phyloP scores from a whole-genome alignment of 2,329 filamentous ascomycete genomes.

The Fusarium sp. region DNA sequence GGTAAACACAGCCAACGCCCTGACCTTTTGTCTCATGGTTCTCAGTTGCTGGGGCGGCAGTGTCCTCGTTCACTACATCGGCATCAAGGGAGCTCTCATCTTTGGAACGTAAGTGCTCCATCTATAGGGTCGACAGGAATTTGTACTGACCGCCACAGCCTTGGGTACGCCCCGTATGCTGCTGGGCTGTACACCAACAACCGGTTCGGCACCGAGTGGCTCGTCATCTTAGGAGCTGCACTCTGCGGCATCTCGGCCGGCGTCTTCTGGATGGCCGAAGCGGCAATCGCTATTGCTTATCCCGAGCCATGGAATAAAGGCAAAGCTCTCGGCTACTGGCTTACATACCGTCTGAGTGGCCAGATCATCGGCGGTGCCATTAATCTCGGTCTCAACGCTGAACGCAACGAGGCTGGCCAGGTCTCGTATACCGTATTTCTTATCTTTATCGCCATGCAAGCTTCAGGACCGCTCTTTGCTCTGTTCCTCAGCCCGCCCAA shows the following conservation, averaged over 20 bases:
- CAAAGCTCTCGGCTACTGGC: constrained; percentile 74
- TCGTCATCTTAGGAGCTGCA: constrained; percentile 74
- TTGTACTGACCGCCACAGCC: constrained; percentile 44
- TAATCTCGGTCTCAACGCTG: constrained; percentile 73
- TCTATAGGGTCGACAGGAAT: fast-evolving
- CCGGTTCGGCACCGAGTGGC: constrained; percentile 74
- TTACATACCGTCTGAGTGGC: constrained; percentile 67
- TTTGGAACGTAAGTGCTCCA: constrained; percentile 67
- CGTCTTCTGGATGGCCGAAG: constrained; percentile 81
- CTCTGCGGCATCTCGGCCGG: constrained; percentile 77
- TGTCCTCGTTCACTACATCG: constrained; percentile 72
- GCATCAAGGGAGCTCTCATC: constrained; percentile 77
- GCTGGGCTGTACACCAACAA: constrained; percentile 80
- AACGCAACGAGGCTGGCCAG: constrained; percentile 67
- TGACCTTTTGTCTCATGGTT: constrained; percentile 80
- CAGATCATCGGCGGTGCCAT: constrained; percentile 79
- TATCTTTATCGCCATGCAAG: constrained; percentile 77
- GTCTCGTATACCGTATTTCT: constrained; percentile 77
- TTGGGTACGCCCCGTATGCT: constrained; percentile 77
- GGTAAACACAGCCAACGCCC: constrained; percentile 76
- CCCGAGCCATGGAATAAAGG: constrained; percentile 76
- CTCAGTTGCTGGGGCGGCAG: constrained; percentile 75
- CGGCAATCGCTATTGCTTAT: constrained; percentile 77
- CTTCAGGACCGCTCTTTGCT: constrained; percentile 71
- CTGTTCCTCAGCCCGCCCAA: constrained; percentile 70